Base-by-base conservation (phyloP, 75 land plant genomes). In the Selaginella moellendorffii region DNA sequence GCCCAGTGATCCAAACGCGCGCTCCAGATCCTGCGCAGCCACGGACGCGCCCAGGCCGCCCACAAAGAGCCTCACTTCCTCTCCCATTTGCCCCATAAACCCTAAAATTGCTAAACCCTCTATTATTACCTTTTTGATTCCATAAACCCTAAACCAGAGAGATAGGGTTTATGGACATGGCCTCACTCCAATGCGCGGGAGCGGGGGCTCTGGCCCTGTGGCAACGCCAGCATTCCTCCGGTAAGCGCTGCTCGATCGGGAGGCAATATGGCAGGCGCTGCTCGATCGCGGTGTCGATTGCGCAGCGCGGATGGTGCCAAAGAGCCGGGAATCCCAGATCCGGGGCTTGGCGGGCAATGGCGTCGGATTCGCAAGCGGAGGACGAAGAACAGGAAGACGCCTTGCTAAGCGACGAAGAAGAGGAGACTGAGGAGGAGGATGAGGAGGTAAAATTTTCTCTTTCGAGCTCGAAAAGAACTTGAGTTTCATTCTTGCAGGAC, bases 31-130 rank as follows among this genome's bases (percentile, higher is more conserved):
- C 28, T 31, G 62, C 0, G 28, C 65, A 1, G 72, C 77, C 36
- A 90, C 91, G 2, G 62, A 25, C 5, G 64, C 76, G 24, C 91
- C 85, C 69, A 95, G 56, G 0, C 99, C 99, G 14, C 91, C 91
- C 1, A 95, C 78, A 65, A 70, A 83, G 10, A 95, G 68, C 70
- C 99, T 74, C 51, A 66, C 65, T 14, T 36, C 46, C 46, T 36
- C 46, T 14, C 14, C 46, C 46, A 36, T 36, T 36, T n/a, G n/a
- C n/a, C n/a, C n/a, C 14, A 14, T 5, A 14, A 36, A 36, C 46
- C 46, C 46, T 36, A 36, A 14, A 5, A 36, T 14, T 5, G 46
- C n/a, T n/a, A n/a, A n/a, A n/a, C n/a, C n/a, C n/a, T n/a, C n/a
- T n/a, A n/a, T n/a, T n/a, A n/a, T n/a, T n/a, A n/a, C n/a, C n/a